These are phyloP conservation scores for Macroventuria anomochaeta DNA, from an alignment of 2,329 filamentous ascomycete genomes.

Conservation along the genomic window DNA sequence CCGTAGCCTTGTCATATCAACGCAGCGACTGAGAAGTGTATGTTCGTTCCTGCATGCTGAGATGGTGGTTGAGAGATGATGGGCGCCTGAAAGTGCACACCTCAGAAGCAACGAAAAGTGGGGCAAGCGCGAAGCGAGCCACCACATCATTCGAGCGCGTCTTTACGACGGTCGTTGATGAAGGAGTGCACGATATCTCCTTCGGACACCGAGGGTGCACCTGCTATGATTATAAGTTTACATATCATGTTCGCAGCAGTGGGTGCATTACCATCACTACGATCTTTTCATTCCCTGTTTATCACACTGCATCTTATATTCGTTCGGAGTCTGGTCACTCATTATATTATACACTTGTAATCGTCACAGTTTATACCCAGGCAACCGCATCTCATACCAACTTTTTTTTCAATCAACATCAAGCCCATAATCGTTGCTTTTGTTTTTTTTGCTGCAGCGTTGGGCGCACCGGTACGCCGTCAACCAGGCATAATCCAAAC, in stretches of 20 bases:
- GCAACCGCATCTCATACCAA: not conserved
- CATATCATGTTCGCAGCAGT: not conserved
- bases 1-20: not conserved
- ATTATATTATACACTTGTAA: not conserved
- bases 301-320: not conserved
- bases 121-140: too few species aligned
- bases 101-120: not conserved
- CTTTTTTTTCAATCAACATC: not conserved
- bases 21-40: too few species aligned
- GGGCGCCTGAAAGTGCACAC: not conserved
- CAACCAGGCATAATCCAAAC: conserved; percentile 35
- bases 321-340: conserved; percentile 17
- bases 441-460: conserved; percentile 1
- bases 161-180: not conserved
- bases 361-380: not conserved
- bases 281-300: not conserved
- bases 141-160: too few species aligned
- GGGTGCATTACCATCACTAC: not conserved
- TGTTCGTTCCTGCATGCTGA: too few species aligned
- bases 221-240: not conserved
- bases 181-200: not conserved
- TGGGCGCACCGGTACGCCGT: conserved; percentile 5
- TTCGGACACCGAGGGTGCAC: not conserved
- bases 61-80: too few species aligned
- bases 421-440: conserved; percentile 5